These are phyloP conservation scores for Choanephora cucurbitarum DNA, from an alignment of 371 early-diverging fungal species.

Conservation along the genomic window DNA sequence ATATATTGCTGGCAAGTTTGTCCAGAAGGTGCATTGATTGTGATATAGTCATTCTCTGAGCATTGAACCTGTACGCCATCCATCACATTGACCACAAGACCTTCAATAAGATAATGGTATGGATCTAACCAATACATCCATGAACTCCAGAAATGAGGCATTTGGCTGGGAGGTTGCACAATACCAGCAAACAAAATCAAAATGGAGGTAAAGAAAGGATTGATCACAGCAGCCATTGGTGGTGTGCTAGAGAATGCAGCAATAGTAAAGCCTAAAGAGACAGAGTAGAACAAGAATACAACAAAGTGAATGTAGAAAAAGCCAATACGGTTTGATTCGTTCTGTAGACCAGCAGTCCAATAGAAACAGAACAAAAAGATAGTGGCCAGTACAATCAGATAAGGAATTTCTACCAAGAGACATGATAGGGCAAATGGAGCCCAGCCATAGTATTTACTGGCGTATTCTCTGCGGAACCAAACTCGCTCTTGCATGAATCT, in stretches of 20 bases:
- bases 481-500: slow-evolving; percentile 70
- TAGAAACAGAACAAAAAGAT: slow-evolving; percentile 63
- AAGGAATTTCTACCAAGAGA: slow-evolving; percentile 63
- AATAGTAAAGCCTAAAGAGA: slow-evolving; percentile 64
- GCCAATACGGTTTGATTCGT: slow-evolving; percentile 38
- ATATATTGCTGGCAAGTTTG: slow-evolving; percentile 61
- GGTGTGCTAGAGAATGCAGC: slow-evolving; percentile 62
- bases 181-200: slow-evolving; percentile 66
- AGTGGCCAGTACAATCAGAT: slow-evolving; percentile 50
- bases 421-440: slow-evolving; percentile 58
- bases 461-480: slow-evolving; percentile 72
- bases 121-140: slow-evolving; percentile 77
- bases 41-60: slow-evolving; percentile 38
- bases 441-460: slow-evolving; percentile 75
- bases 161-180: slow-evolving; percentile 52
- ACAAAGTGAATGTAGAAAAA: slow-evolving; percentile 60
- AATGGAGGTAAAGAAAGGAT: slow-evolving; percentile 62
- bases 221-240: slow-evolving; percentile 59
- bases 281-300: slow-evolving; percentile 56
- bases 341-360: slow-evolving; percentile 63
- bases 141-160: slow-evolving; percentile 69
- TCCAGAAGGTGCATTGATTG: slow-evolving; percentile 54
- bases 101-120: slow-evolving; percentile 71
- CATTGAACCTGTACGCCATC: slow-evolving; percentile 49
- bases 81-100: slow-evolving; percentile 64